Conservation (phyloP, 441 rosid species). For the Pelargonium exstipulatum region DNA sequence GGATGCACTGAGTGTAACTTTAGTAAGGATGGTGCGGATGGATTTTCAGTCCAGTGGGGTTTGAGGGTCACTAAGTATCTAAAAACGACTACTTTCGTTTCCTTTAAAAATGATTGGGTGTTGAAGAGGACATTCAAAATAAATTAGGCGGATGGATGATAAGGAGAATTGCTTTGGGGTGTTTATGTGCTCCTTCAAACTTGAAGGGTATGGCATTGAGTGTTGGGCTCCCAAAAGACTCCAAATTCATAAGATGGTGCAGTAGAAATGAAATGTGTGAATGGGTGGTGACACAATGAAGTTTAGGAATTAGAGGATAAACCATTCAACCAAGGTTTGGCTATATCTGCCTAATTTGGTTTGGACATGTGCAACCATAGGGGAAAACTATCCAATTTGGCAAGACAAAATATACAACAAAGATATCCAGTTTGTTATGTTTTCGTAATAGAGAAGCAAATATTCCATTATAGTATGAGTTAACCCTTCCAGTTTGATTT, state of each 20-base stretch:
- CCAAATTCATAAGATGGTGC: background rate
- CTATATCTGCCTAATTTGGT: background rate
- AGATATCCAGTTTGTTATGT: background rate
- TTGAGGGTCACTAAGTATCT: background rate
- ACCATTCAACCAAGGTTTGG: too few relatives aligned
- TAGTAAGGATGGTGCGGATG: background rate
- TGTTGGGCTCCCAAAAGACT: background rate
- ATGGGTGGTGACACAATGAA: background rate
- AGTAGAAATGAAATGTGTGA: too few relatives aligned
- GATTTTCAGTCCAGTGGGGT: background rate
- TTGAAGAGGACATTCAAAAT: background rate
- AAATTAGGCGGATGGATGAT: background rate
- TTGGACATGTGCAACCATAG: background rate
- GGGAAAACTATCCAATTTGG: background rate
- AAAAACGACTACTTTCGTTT: background rate
- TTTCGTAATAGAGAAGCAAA: background rate
- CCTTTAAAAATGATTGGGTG: background rate
- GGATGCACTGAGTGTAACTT: too few relatives aligned
- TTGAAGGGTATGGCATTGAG: background rate
- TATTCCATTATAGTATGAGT: too few relatives aligned
- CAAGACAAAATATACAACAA: background rate
- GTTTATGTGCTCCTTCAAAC: background rate
- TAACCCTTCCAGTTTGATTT: too few relatives aligned
- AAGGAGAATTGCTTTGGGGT: background rate
- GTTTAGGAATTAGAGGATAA: background rate